Conservation (phyloP, 345 rosid genomes). For the Geranium brycei region DNA sequence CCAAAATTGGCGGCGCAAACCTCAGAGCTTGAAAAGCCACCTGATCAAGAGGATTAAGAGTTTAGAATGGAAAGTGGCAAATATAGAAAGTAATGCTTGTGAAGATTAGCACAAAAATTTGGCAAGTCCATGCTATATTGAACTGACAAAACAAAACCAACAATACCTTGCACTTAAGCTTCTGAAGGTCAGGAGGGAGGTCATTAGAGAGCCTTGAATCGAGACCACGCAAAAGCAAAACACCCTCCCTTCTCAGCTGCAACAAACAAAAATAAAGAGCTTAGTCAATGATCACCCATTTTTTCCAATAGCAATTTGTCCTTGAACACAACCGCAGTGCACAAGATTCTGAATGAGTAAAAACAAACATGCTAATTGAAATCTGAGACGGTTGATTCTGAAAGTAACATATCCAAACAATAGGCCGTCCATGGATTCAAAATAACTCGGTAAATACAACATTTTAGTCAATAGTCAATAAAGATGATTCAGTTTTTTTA, state of each 20-base stretch:
- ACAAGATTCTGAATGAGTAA: conserved; percentile 1
- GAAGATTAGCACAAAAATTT: no score
- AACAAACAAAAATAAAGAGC: conserved; percentile 9
- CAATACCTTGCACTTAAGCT: conserved; percentile 82
- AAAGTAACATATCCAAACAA: not conserved
- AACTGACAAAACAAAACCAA: no score
- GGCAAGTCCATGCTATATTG: no score
- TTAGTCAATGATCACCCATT: not conserved
- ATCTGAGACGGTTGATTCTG: not conserved
- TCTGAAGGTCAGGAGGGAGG: conserved; percentile 86
- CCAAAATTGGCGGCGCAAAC: conserved; percentile 56
- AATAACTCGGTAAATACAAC: not conserved
- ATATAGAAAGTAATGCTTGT: no score
- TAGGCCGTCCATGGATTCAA: not conserved
- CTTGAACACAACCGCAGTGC: no score
- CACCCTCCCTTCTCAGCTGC: conserved; percentile 82
- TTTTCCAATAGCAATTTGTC: not conserved
- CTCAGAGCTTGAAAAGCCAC: conserved; percentile 74
- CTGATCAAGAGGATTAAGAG: conserved; percentile 14
- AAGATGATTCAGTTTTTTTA: no score
- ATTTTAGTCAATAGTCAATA: not conserved
- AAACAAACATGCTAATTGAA: not conserved
- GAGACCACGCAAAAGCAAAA: conserved; percentile 70
- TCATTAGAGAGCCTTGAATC: conserved; percentile 94
- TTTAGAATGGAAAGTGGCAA: not conserved